These are phyloP conservation scores for Fusarium temperatum DNA, from an alignment of 2,329 filamentous ascomycete species.

Conservation along the genomic window DNA sequence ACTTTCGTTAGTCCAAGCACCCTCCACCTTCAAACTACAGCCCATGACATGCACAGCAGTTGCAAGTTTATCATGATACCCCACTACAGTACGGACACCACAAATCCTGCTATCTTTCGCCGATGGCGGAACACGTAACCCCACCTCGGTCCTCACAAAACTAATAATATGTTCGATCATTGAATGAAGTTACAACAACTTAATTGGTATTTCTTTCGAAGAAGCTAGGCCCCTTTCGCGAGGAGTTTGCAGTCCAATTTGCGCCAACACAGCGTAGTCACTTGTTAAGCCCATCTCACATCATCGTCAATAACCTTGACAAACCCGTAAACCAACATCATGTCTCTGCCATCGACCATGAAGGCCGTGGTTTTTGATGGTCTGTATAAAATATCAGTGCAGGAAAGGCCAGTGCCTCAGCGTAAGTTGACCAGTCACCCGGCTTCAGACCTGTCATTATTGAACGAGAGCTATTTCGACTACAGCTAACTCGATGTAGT, in stretches of 20 bases:
- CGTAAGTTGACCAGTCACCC: slow-evolving; percentile 45
- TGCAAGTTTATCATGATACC: neutral
- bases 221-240: no score
- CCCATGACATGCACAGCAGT: neutral
- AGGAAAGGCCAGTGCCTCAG: slow-evolving; percentile 81
- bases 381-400: slow-evolving; percentile 76
- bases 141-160: slow-evolving; percentile 12
- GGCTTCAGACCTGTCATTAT: neutral
- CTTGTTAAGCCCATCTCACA: neutral
- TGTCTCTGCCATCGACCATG: slow-evolving; percentile 68
- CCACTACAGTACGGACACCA: slow-evolving; percentile 17
- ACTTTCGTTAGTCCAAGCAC: neutral
- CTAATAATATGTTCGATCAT: neutral
- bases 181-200: neutral
- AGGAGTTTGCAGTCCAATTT: neutral
- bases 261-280: neutral
- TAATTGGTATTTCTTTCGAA: neutral
- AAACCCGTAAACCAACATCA: slow-evolving; percentile 4
- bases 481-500: slow-evolving; percentile 53
- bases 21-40: neutral
- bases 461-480: neutral
- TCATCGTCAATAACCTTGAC: neutral
- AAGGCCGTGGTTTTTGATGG: slow-evolving; percentile 89
- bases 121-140: slow-evolving; percentile 32
- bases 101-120: neutral